Conservation (phyloP, 352 stramenopile species). For the Pythium apleroticum region DNA sequence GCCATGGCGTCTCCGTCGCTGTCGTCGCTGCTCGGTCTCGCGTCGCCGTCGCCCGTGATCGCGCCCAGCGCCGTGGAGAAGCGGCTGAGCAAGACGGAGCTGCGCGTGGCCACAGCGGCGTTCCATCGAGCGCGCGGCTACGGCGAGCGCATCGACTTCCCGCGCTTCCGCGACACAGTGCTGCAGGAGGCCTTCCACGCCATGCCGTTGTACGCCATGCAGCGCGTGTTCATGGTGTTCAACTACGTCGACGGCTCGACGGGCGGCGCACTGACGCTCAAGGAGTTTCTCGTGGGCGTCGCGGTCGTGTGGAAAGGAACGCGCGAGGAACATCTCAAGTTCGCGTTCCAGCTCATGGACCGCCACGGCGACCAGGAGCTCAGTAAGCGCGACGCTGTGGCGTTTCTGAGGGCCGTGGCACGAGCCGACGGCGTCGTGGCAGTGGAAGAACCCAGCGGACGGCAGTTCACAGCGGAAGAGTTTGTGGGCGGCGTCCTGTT, state of each 20-base stretch:
- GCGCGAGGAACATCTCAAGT: conserved; percentile 42
- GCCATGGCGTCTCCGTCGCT: conserved; percentile 20
- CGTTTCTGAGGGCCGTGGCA: conserved; percentile 27
- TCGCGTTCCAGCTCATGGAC: conserved; percentile 46
- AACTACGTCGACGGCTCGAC: conserved; percentile 22
- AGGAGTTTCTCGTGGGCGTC: conserved; percentile 42
- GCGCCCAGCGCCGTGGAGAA: conserved; percentile 23
- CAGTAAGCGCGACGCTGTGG: conserved; percentile 28
- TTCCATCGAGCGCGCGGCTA: conserved; percentile 51
- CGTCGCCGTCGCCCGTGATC: conserved; percentile 27
- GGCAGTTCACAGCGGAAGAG: conserved; percentile 21
- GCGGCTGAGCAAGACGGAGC: conserved; percentile 32
- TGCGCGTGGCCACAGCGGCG: conserved; percentile 24
- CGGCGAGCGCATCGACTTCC: conserved; percentile 28
- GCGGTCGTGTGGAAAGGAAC: conserved; percentile 34
- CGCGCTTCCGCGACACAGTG: conserved; percentile 39
- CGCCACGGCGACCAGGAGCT: conserved; percentile 18
- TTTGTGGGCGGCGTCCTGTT: conserved; percentile 27
- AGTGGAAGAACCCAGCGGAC: conserved; percentile 6
- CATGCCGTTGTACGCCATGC: conserved; percentile 34
- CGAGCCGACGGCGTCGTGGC: conserved; percentile 25
- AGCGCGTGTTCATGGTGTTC: conserved; percentile 42
- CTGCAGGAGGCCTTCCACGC: conserved; percentile 34
- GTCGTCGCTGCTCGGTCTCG: conserved; percentile 25
- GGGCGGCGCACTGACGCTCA: conserved; percentile 27